Base-by-base conservation (phyloP, 108 stramenopile genomes). In the Tribonema minus region DNA sequence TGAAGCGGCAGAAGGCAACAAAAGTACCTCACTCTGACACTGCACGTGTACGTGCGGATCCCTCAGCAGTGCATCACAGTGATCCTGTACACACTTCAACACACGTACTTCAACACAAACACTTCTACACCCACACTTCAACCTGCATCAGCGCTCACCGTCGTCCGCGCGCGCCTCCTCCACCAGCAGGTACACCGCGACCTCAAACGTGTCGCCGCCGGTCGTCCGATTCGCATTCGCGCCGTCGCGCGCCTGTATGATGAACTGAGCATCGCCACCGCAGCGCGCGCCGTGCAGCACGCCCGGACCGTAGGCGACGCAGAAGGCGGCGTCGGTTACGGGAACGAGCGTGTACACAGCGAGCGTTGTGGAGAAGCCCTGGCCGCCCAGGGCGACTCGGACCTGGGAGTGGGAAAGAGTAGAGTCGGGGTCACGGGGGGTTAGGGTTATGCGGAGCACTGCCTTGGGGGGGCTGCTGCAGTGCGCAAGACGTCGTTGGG, bases 271-370 rank as follows among this genome's bases (percentile, higher is more conserved):
- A 12, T 81, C 80, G 25, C 36, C 38, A 0, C 65, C 85, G 29
- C 86, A 74, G 7, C 54, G 76, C 28, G 73, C 74, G 9, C 88
- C 88, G 25, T 71, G 36, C 6, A 90, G 62, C 30, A 91, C 69
- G 3, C 88, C 87, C 26, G 90, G 88, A 1, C 91, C 91, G 65
- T 88, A 92, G 37, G 88, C 87, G 0, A 92, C 74, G 64, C 81
- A 86, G 64, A 76, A 59, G 29, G 67, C 67, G 28, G 85, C 85
- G 61, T 87, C 85, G 2, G 91, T 91, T 0, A 92, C 91, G n/a
- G 90, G 71, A 80, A 91, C 89, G 73, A 88, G 90, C 20, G 72
- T 80, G 65, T 90, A 91, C 5, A 68, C 61, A 0, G 84, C 81
- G 25, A 61, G 61, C n/a, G 87, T 89, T 30, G 86, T 91, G 27